Base-by-base conservation (phyloP, 768 basidiomycete genomes). In the Coprinopsis marcescibilis region DNA sequence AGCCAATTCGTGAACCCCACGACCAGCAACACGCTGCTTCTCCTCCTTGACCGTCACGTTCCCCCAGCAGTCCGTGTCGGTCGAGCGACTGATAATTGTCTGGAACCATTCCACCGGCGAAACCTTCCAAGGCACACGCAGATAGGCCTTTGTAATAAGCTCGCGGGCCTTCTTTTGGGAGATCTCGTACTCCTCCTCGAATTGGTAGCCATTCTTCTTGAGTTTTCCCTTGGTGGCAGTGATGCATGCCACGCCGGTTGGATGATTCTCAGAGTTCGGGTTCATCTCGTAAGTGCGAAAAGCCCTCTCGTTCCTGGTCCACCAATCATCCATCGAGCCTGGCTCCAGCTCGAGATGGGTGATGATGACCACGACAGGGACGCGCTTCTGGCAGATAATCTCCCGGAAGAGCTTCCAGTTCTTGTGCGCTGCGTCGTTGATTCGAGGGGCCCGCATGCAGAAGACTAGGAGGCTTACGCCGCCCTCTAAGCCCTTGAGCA, bases 381-480 rank as follows among this genome's bases (percentile, higher is more conserved):
- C 71, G 33, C 60, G 52, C 36, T 55, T 52, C 27, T 56, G 58
- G 45, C 69, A 71, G n/a, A 73, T 63, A 14, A 66, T 60, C 10
- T 68, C 60, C 41, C 51, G 14, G 50, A 72, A 68, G 24, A 71
- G 50, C 25, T 57, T 56, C 59, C 70, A 73, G 40, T 72, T 74
- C 33, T 62, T 59, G 34, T 62, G 57, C 24, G 63, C 48, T 2
- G 61, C 54, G 19, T 62, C 58, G 40, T 56, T 58, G 46, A 71
- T 59, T 48, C 68, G 58, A 12, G 71, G 63, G n/a, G 63, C 68
- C 4, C 65, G 65, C 52, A 71, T 65, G 35, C 65, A 64, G 52
- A 64, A 73, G 5, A 73, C 50, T 29, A 74, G 65, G 27, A 74
- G 60, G 56, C 59, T 63, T 44, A 74, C 50, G 14, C 72, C 69